Percentiles rank a stretch among this genome's conserved stretches.
These are phyloP conservation scores for Gnaphalium uliginosum DNA, from an alignment of 129 eudicot genomes.

Conservation along the genomic window DNA sequence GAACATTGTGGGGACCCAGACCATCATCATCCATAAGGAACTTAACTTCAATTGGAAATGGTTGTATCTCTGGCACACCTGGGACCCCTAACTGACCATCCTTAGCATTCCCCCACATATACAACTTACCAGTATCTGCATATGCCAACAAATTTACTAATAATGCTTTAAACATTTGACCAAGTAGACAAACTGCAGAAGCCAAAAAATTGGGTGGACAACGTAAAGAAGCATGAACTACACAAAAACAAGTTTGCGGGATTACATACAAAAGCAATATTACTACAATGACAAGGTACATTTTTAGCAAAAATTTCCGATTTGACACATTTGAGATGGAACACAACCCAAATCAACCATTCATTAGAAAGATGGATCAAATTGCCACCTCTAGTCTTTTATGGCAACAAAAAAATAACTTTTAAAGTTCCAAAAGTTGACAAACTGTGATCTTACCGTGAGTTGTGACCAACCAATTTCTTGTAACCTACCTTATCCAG, in stretches of 20 bases:
- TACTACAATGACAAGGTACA: too few relatives aligned
- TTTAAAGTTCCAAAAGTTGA: too few relatives aligned
- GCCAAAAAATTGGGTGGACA: background rate
- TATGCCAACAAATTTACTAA: background rate
- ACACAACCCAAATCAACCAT: too few relatives aligned
- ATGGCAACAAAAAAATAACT: background rate
- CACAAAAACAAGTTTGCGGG: background rate
- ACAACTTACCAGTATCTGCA: constrained; percentile 75
- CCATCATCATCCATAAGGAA: constrained; percentile 77
- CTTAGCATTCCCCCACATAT: constrained; percentile 93
- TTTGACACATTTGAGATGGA: too few relatives aligned
- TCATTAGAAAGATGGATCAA: too few relatives aligned
- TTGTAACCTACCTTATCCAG: background rate
- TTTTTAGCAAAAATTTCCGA: too few relatives aligned
- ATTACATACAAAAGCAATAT: background rate
- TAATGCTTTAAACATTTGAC: background rate
- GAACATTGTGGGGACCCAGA: constrained; percentile 57
- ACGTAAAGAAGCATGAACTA: background rate
- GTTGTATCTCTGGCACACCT: constrained; percentile 74
- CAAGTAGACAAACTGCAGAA: background rate
- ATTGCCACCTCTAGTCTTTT: background rate
- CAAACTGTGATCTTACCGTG: too few relatives aligned
- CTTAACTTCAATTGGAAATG: constrained; percentile 78
- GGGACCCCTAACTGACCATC: constrained; percentile 91
- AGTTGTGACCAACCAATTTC: background rate